Conservation (phyloP, 495 filamentous ascomycete species). For the Lepraria neglecta region DNA sequence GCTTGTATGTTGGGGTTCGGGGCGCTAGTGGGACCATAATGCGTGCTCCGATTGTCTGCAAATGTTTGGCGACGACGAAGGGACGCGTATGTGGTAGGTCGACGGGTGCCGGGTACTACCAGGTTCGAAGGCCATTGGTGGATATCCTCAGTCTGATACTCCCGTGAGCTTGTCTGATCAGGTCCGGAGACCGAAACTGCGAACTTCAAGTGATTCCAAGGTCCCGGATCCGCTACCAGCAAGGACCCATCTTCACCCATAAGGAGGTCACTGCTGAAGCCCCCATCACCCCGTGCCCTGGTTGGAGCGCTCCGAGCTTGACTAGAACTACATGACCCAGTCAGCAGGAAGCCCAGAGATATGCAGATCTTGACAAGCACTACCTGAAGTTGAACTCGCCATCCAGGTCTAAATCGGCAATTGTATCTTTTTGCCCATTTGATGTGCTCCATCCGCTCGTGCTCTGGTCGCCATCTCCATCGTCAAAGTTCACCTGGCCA, state of each 20-base stretch:
- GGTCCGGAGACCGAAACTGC: slow-evolving; percentile 1
- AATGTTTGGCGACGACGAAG: slow-evolving; percentile 3
- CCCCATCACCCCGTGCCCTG: background rate
- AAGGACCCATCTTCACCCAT: background rate
- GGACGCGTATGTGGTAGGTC: background rate
- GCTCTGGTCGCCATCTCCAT: background rate
- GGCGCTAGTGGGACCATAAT: too few relatives aligned
- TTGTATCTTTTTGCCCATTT: background rate
- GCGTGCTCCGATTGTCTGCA: background rate
- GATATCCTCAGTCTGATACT: slow-evolving; percentile 6
- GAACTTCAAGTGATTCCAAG: slow-evolving; percentile 15
- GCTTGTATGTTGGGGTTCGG: too few relatives aligned
- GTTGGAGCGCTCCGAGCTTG: slow-evolving; percentile 1
- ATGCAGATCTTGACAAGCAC: too few relatives aligned
- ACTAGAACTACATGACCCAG: background rate
- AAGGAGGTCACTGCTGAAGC: slow-evolving; percentile 3
- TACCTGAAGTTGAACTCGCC: background rate
- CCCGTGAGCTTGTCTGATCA: slow-evolving; percentile 13
- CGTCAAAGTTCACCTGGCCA: slow-evolving; percentile 10
- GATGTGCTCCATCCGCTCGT: background rate
- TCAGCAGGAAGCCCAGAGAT: background rate
- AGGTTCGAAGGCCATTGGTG: slow-evolving; percentile 7
- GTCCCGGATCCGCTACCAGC: background rate
- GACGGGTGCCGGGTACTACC: background rate
- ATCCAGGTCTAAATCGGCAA: background rate